Conservation (phyloP, 2,329 filamentous ascomycete species). For the Simplicillium sp. region DNA sequence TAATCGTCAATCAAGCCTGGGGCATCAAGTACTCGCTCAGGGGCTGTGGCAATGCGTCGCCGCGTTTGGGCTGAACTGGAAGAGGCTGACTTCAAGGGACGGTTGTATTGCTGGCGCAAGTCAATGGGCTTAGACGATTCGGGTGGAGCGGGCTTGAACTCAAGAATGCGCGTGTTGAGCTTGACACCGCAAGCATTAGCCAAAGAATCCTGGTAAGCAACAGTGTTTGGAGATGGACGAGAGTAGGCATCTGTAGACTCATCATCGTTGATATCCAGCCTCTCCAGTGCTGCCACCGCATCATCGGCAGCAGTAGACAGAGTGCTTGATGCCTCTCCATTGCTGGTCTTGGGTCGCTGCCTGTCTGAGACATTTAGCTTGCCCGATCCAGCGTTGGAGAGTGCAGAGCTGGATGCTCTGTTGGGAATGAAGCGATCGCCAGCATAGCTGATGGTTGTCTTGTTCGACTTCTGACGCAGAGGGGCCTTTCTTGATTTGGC, state of each 20-base stretch:
- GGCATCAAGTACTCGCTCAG: conserved; percentile 91
- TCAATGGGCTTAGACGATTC: conserved; percentile 98
- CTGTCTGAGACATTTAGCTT: conserved; percentile 70
- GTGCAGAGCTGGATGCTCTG: conserved; percentile 79
- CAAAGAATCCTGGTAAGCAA: conserved; percentile 86
- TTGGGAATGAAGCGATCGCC: conserved; percentile 96
- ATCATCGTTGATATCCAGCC: conserved; percentile 58
- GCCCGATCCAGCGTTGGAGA: conserved; percentile 68
- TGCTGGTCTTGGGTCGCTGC: conserved; percentile 63
- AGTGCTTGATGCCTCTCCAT: conserved; percentile 61
- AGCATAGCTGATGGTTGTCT: conserved; percentile 72
- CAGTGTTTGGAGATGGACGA: conserved; percentile 75
- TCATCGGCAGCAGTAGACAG: conserved; percentile 75
- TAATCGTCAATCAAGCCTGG: conserved; percentile 96
- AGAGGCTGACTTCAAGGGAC: conserved; percentile 72
- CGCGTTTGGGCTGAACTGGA: conserved; percentile 75
- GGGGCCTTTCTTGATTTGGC: conserved; percentile 46
- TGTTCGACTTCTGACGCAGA: conserved; percentile 50
- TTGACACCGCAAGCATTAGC: conserved; percentile 87
- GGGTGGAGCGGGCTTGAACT: conserved; percentile 96
- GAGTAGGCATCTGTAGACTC: conserved; percentile 60
- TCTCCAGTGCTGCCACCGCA: conserved; percentile 68
- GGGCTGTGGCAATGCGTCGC: conserved; percentile 85
- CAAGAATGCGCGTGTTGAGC: conserved; percentile 88
- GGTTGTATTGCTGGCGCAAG: conserved; percentile 94